Conservation (phyloP, 2,329 filamentous ascomycete species). For the Epichloe festucae region DNA sequence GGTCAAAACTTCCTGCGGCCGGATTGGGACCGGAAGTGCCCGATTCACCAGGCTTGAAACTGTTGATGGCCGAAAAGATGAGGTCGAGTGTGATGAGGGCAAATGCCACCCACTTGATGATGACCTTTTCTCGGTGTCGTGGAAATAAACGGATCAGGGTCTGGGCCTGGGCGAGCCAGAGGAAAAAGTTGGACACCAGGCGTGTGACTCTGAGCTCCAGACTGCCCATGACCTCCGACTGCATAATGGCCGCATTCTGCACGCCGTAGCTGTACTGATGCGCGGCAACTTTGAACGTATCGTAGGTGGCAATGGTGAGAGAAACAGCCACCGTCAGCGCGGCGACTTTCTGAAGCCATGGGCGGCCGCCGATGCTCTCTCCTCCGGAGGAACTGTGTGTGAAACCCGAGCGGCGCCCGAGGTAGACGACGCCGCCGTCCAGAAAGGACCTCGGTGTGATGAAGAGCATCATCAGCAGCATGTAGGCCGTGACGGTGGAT, state of each 20-base stretch:
- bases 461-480: slow-evolving; percentile 85
- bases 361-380: slow-evolving; percentile 78
- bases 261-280: slow-evolving; percentile 66
- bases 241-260: slow-evolving; percentile 66
- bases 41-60: slow-evolving; percentile 46
- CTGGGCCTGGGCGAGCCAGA: slow-evolving; percentile 96
- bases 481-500: slow-evolving; percentile 81
- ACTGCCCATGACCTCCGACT: slow-evolving; percentile 68
- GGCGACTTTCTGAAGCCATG: slow-evolving; percentile 82
- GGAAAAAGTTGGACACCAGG: slow-evolving; percentile 87
- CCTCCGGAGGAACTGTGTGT: slow-evolving; percentile 68
- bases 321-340: slow-evolving; percentile 66
- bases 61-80: slow-evolving; percentile 83
- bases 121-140: slow-evolving; percentile 90
- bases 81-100: slow-evolving; percentile 83
- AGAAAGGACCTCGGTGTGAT: slow-evolving; percentile 92
- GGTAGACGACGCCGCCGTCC: slow-evolving; percentile 68
- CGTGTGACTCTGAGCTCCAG: slow-evolving; percentile 80
- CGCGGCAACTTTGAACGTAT: slow-evolving; percentile 78
- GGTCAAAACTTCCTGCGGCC: slow-evolving; percentile 64
- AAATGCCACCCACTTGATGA: slow-evolving; percentile 98
- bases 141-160: slow-evolving; percentile 92
- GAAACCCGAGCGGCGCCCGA: slow-evolving; percentile 73
- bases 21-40: slow-evolving; percentile 35
- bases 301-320: slow-evolving; percentile 81